Conservation (phyloP, 768 basidiomycete genomes). For the Rubroboletus satanas region DNA sequence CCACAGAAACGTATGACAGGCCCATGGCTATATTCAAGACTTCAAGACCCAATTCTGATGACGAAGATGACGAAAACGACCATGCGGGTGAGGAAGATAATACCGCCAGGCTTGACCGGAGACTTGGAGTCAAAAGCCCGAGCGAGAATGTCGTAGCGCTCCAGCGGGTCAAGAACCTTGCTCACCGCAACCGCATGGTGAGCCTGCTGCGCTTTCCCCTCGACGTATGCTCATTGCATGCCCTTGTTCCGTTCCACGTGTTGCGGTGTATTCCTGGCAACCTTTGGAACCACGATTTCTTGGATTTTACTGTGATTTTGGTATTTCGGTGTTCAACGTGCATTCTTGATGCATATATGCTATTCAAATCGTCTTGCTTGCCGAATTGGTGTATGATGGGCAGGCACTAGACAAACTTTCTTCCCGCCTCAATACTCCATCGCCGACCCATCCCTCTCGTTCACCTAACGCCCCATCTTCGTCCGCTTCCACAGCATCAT, state of each 20-base stretch:
- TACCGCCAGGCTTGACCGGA: constrained; percentile 50
- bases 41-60: constrained; percentile 35
- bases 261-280: constrained; percentile 19
- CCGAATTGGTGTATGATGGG: constrained; percentile 1
- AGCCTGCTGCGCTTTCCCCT: constrained; percentile 29
- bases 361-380: constrained; percentile 1
- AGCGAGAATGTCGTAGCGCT: constrained; percentile 58
- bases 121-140: constrained; percentile 34
- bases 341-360: constrained; percentile 20
- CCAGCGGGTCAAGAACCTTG: constrained; percentile 65
- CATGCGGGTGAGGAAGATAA: constrained; percentile 58
- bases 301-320: not conserved
- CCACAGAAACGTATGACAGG: constrained; percentile 39
- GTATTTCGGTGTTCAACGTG: constrained; percentile 4
- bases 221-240: constrained; percentile 22
- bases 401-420: constrained; percentile 71
- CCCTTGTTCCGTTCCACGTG: constrained; percentile 32
- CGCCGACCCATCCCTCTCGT: constrained; percentile 42
- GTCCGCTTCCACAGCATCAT: constrained; percentile 33
- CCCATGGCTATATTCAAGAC: constrained; percentile 25
- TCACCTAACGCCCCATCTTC: constrained; percentile 34
- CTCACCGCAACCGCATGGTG: constrained; percentile 72
- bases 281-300: constrained; percentile 7
- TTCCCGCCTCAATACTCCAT: constrained; percentile 54
- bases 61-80: constrained; percentile 48